These are phyloP conservation scores for Austroboletus rostrupii DNA, from an alignment of 1,284 basidiomycete genomes.

Conservation along the genomic window DNA sequence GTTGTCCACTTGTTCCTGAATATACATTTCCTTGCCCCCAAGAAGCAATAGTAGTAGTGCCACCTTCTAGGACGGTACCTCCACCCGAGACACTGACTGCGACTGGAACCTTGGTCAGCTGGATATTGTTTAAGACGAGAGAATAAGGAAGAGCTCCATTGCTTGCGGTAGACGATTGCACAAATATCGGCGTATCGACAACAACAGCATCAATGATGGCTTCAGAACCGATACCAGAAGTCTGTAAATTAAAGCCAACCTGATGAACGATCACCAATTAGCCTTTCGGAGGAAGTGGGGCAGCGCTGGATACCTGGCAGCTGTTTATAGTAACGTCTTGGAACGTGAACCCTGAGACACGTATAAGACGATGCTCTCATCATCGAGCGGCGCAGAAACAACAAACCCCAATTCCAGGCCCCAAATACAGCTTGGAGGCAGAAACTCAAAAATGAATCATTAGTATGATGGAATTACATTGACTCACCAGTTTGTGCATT, in stretches of 20 bases:
- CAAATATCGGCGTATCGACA: slow-evolving; percentile 32
- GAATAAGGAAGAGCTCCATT: slow-evolving; percentile 31
- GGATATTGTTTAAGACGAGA: slow-evolving; percentile 41
- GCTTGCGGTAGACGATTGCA: slow-evolving; percentile 32
- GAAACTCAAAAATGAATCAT: background rate
- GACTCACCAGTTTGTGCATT: slow-evolving; percentile 42
- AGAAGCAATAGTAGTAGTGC: slow-evolving; percentile 41
- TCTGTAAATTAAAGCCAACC: slow-evolving; percentile 39
- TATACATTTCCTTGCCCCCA: slow-evolving; percentile 52
- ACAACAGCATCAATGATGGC: slow-evolving; percentile 47
- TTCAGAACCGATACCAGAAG: slow-evolving; percentile 40
- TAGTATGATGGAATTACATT: background rate
- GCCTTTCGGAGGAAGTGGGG: background rate
- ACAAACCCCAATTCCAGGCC: slow-evolving; percentile 45
- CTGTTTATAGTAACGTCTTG: slow-evolving; percentile 48
- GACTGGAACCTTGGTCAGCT: slow-evolving; percentile 37
- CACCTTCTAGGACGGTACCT: slow-evolving; percentile 27
- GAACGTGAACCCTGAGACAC: slow-evolving; percentile 39
- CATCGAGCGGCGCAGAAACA: background rate
- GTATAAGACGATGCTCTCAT: background rate
- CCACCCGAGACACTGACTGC: slow-evolving; percentile 45
- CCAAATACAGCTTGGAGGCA: slow-evolving; percentile 33
- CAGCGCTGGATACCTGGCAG: slow-evolving; percentile 36
- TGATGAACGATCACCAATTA: slow-evolving; percentile 5
- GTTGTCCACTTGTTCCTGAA: slow-evolving; percentile 34